phyloP scores from a whole-genome alignment of 2,329 filamentous ascomycete species.

The Pseudophaeomoniella oleicola region DNA sequence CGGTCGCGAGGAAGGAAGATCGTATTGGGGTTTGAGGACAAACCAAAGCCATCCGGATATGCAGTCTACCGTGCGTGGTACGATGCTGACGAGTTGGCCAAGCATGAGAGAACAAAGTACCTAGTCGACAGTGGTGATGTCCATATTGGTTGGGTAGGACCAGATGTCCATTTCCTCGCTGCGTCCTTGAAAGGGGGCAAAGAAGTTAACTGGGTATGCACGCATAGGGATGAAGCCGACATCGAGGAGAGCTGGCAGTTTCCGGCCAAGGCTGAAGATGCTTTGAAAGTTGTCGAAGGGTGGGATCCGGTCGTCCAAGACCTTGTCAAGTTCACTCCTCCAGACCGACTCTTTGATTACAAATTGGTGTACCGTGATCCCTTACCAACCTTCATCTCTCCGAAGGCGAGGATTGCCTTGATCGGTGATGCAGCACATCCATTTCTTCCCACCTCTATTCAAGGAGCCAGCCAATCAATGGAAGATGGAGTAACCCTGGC shows the following conservation, averaged over 20 bases:
- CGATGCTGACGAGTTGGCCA: slow-evolving; percentile 29
- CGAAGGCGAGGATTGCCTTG: slow-evolving; percentile 25
- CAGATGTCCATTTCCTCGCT: slow-evolving; percentile 36
- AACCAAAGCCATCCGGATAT: slow-evolving; percentile 18
- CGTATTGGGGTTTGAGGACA: slow-evolving; percentile 24
- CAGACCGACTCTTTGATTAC: slow-evolving; percentile 8
- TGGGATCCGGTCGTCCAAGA: slow-evolving; percentile 29
- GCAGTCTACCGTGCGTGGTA: slow-evolving; percentile 15
- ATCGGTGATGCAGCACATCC: slow-evolving; percentile 38
- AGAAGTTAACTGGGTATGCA: slow-evolving; percentile 36
- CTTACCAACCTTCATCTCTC: slow-evolving; percentile 19
- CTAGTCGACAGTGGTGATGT: slow-evolving; percentile 39
- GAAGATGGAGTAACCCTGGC: slow-evolving; percentile 35
- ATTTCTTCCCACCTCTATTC: slow-evolving; percentile 33
- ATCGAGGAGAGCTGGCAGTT: slow-evolving; percentile 43
- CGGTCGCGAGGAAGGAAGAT: slow-evolving; percentile 13
- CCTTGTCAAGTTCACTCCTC: slow-evolving; percentile 7
- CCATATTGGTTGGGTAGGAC: slow-evolving; percentile 38
- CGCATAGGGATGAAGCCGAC: slow-evolving; percentile 31
- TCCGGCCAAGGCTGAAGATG: slow-evolving; percentile 36
- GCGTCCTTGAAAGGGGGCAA: slow-evolving; percentile 34
- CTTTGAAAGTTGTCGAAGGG: slow-evolving; percentile 33
- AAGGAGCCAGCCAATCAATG: slow-evolving; percentile 34
- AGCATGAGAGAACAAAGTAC: slow-evolving; percentile 36
- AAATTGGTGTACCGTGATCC: slow-evolving; percentile 10